Conservation (phyloP, 2,329 filamentous ascomycete genomes). For the Trichoderma citrinoviride region DNA sequence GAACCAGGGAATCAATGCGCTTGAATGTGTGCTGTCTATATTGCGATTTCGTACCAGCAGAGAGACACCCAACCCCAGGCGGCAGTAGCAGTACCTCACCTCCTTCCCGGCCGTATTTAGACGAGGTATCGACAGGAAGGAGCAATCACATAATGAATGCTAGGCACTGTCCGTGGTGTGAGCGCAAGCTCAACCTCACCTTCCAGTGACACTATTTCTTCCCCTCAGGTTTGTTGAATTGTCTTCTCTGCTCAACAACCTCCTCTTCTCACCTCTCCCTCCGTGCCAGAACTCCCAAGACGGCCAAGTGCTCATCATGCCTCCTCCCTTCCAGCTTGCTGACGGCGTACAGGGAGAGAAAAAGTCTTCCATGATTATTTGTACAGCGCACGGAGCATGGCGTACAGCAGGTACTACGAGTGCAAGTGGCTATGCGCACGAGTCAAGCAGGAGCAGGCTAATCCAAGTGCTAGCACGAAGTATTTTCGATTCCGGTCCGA, state of each 20-base stretch:
- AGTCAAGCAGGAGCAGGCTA: slow-evolving; percentile 18
- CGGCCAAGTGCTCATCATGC: not conserved
- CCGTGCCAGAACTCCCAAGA: not conserved
- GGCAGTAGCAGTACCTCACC: not conserved
- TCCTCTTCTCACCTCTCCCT: not conserved
- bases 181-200: not conserved
- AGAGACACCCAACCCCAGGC: too few species aligned
- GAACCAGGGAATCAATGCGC: not conserved
- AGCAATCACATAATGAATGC: not conserved
- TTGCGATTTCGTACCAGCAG: not conserved
- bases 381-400: slow-evolving; percentile 2
- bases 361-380: not conserved
- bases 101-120: not conserved
- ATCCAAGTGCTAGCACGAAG: not conserved
- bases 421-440: not conserved
- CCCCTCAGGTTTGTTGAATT: too few species aligned
- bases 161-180: not conserved
- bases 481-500: slow-evolving; percentile 15
- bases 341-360: not conserved
- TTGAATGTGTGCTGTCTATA: not conserved
- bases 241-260: not conserved
- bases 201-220: not conserved
- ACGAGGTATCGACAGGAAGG: not conserved
- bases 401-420: not conserved
- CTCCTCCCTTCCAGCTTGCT: not conserved